Evolutionary conservation across 345 rosid species (phyloP), one percentile per base, ranked within the genome.

Genomic region (Laguncularia racemosa): DNA sequence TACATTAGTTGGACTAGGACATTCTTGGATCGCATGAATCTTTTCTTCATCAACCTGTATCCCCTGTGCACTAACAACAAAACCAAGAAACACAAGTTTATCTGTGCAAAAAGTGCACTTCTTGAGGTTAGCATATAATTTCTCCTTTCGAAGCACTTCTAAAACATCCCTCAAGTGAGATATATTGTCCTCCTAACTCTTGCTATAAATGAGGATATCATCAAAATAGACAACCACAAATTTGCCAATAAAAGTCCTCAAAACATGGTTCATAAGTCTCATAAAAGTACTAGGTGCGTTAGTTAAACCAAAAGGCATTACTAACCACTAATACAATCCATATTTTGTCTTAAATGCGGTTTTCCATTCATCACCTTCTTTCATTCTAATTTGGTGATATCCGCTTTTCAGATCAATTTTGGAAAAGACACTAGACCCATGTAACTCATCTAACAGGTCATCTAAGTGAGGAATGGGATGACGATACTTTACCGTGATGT

Each of bases 161-260:
- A n/a, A n/a, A n/a, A n/a, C n/a, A n/a, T n/a, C n/a, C n/a, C n/a
- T n/a, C n/a, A n/a, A n/a, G n/a, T n/a, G n/a, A n/a, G n/a, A n/a
- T n/a, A n/a, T n/a, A n/a, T n/a, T n/a, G n/a, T n/a, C n/a, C n/a
- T n/a, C n/a, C n/a, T n/a, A n/a, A n/a, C n/a, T n/a, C n/a, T n/a
- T n/a, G n/a, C n/a, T n/a, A n/a, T n/a, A n/a, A n/a, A n/a, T n/a
- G n/a, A n/a, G n/a, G n/a, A 67, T 61, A 17, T 67, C 53, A 26
- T 59, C 44, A 48, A 61, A 67, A 26, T 55, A 61, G 5, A 55
- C 18, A 26, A 61, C 47, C 9, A 55, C 40, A 48, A 60, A 66
- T 19, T 8, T n/a, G 0, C 51, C 16, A 18, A 55, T 54, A 23
- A 53, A 55, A 6, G 55, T 15, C n/a, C 19, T 38, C 0, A 62